Percentiles rank a stretch among this genome's conserved stretches.
Conservation (phyloP, 495 filamentous ascomycete genomes). For the Hyaloscypha finlandica region DNA sequence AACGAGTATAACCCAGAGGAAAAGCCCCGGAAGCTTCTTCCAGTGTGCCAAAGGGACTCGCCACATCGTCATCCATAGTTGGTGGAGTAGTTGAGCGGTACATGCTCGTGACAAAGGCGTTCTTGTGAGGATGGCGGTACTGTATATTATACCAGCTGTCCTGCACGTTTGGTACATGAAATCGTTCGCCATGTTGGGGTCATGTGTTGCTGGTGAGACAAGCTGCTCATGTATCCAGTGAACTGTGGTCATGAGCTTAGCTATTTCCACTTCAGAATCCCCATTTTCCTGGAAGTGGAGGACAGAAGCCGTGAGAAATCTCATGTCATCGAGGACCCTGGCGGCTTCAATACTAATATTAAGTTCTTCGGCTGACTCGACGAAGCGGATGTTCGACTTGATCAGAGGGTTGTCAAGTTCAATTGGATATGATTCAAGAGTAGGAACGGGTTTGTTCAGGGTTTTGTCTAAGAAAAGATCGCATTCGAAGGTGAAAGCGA, state of each 20-base stretch:
- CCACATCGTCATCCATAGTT: conserved; percentile 28
- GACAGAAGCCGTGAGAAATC: conserved; percentile 27
- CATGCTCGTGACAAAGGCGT: conserved; percentile 26
- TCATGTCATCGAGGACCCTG: conserved; percentile 28
- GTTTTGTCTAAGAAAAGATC: conserved; percentile 17
- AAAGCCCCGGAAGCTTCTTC: conserved; percentile 30
- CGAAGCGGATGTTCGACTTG: conserved; percentile 15
- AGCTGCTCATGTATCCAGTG: conserved; percentile 28
- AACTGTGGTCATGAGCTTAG: conserved; percentile 22
- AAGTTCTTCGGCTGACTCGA: conserved; percentile 1
- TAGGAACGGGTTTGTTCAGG: background rate
- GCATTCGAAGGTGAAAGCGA: conserved; percentile 28
- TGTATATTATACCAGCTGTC: conserved; percentile 22
- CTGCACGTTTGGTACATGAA: conserved; percentile 26
- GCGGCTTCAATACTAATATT: conserved; percentile 15
- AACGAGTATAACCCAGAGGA: conserved; percentile 20
- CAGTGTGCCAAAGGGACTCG: conserved; percentile 25
- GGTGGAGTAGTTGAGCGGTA: conserved; percentile 1
- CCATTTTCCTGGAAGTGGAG: conserved; percentile 2
- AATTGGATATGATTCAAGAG: conserved; percentile 9
- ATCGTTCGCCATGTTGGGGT: conserved; percentile 4
- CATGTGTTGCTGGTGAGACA: background rate
- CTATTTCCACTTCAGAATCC: background rate
- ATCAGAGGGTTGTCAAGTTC: conserved; percentile 24
- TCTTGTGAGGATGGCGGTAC: conserved; percentile 20